These are phyloP conservation scores for Monosporozyma servazzii DNA, from an alignment of 805 yeast genomes.

Conservation along the genomic window DNA sequence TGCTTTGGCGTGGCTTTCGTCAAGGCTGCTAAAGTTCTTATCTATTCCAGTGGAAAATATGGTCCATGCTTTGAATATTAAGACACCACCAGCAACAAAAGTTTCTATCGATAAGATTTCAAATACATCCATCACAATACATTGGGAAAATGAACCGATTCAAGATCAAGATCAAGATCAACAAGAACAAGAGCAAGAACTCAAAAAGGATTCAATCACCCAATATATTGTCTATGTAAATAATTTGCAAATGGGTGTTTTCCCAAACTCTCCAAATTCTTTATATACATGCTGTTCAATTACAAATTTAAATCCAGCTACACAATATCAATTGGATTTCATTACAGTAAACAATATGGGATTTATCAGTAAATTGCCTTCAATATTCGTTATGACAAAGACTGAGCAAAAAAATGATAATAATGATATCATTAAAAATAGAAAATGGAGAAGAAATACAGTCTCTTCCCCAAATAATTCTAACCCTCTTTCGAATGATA, in stretches of 20 bases:
- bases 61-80: constrained; percentile 21
- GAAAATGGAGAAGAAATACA: constrained; percentile 22
- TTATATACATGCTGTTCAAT: constrained; percentile 28
- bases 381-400: constrained; percentile 24
- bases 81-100: constrained; percentile 27
- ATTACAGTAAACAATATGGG: constrained; percentile 28
- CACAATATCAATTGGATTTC: constrained; percentile 27
- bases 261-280: constrained; percentile 24
- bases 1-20: constrained; percentile 21
- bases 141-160: constrained; percentile 29
- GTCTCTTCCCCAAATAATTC: neutral
- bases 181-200: neutral
- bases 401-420: constrained; percentile 2
- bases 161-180: neutral
- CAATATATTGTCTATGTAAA: constrained; percentile 26
- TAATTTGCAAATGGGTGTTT: constrained; percentile 23
- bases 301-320: constrained; percentile 17
- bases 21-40: constrained; percentile 22
- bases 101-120: constrained; percentile 29
- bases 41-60: constrained; percentile 25
- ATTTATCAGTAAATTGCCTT: constrained; percentile 27
- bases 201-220: constrained; percentile 13
- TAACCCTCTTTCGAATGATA: no score
- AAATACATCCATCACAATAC: constrained; percentile 22
- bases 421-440: constrained; percentile 9